Evolutionary conservation across 2,329 filamentous ascomycete genomes (phyloP).

Genomic region (Immersiporthe knoxdaviesiana): DNA sequence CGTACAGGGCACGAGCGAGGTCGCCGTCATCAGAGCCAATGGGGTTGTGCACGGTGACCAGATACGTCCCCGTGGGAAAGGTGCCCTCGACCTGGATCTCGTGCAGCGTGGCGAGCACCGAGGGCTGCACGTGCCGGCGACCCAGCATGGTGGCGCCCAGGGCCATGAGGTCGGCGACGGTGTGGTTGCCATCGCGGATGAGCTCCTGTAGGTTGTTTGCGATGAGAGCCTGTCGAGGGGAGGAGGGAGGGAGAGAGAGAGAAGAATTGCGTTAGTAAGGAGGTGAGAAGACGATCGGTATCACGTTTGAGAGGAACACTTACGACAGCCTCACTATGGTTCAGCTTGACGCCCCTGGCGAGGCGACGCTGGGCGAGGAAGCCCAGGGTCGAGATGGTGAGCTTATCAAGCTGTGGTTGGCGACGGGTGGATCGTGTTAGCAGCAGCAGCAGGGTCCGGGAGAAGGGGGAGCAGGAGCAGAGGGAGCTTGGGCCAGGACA

Average conservation of each 20-base stretch:
- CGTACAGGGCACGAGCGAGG: conserved; percentile 84
- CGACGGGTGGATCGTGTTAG: conserved; percentile 18
- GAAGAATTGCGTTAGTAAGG: background rate
- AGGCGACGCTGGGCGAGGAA: conserved; percentile 85
- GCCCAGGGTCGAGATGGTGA: conserved; percentile 87
- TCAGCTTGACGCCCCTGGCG: conserved; percentile 84
- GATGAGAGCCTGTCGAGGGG: conserved; percentile 64
- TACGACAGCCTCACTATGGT: conserved; percentile 87
- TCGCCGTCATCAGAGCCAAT: conserved; percentile 86
- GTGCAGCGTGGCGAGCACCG: conserved; percentile 75
- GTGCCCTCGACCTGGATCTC: conserved; percentile 95
- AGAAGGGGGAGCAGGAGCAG: background rate
- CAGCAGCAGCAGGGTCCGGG: conserved; percentile 8
- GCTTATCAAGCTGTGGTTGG: conserved; percentile 82
- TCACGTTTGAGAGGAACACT: conserved; percentile 30
- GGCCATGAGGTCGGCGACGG: conserved; percentile 89
- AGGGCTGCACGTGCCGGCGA: conserved; percentile 85
- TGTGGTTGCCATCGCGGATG: conserved; percentile 93
- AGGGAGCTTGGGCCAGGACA: background rate
- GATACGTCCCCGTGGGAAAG: conserved; percentile 86
- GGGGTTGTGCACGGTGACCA: conserved; percentile 92
- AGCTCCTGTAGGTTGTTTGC: conserved; percentile 91
- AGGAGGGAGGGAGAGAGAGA: background rate
- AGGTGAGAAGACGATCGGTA: background rate
- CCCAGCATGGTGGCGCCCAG: conserved; percentile 91